phyloP scores from a whole-genome alignment of 176 grass and related monocot genomes.

The Avena atlantica region DNA sequence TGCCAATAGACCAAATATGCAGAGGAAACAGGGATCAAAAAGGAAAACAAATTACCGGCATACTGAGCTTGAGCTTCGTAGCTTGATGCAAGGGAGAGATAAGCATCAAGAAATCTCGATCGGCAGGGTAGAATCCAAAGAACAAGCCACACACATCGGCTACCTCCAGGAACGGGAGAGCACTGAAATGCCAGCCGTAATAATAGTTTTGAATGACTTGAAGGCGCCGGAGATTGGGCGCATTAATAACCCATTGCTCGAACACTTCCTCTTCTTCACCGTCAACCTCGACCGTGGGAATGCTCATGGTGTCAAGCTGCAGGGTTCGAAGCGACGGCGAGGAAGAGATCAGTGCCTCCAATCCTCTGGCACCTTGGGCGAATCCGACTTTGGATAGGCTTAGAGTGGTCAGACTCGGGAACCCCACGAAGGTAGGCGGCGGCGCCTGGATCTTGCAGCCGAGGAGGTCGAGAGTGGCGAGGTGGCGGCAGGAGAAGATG shows the following conservation, averaged over 20 bases:
- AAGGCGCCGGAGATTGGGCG: not conserved
- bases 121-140: not conserved
- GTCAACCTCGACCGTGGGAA: not conserved
- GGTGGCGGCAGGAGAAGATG: not conserved
- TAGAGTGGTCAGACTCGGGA: not conserved
- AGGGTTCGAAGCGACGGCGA: not conserved
- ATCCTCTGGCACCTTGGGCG: not conserved
- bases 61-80: not conserved
- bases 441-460: not conserved
- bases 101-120: not conserved
- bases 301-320: not conserved
- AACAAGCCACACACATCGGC: not conserved
- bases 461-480: not conserved
- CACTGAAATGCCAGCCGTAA: constrained; percentile 1
- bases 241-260: not conserved
- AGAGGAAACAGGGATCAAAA: no score
- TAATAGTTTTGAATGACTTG: not conserved
- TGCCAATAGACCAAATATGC: no score
- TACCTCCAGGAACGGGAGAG: not conserved
- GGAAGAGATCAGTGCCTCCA: not conserved
- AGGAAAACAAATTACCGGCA: not conserved
- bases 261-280: fast-evolving
- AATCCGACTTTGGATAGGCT: not conserved
- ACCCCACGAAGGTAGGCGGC: not conserved
- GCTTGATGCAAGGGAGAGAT: not conserved